Conservation (phyloP, 129 eudicot genomes). For the Artemisia argyi region DNA sequence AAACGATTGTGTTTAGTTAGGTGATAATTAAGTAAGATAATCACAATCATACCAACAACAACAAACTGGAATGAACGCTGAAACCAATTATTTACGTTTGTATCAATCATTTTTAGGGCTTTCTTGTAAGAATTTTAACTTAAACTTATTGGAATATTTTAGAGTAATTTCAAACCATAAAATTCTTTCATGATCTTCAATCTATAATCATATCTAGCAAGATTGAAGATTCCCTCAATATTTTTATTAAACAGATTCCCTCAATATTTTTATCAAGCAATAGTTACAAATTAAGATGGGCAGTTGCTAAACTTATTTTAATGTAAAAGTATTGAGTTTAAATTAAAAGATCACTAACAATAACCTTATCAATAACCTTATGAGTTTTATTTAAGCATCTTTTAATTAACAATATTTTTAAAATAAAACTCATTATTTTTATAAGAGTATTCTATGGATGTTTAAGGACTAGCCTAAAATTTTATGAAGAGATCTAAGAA, state of each 20-base stretch:
- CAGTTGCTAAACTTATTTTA: not conserved
- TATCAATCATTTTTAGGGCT: too few species aligned
- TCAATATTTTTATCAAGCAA: not conserved
- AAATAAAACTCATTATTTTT: not conserved
- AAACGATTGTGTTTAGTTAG: too few species aligned
- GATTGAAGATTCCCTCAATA: slow-evolving; percentile 20
- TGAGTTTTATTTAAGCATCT: not conserved
- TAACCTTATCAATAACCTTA: too few species aligned
- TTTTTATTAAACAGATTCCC: slow-evolving; percentile 22
- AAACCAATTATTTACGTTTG: too few species aligned
- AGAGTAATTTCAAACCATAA: not conserved
- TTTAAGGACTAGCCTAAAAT: too few species aligned
- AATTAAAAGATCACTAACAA: not conserved
- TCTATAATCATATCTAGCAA: not conserved
- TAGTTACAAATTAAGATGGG: slow-evolving; percentile 9
- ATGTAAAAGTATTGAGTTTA: not conserved
- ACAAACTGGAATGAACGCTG: too few species aligned
- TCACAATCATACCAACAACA: too few species aligned
- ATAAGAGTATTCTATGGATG: too few species aligned
- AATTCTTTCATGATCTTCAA: slow-evolving; percentile 4
- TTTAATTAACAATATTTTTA: slow-evolving; percentile 7
- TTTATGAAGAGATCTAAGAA: too few species aligned
- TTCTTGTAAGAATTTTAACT: too few species aligned
- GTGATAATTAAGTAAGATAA: too few species aligned
- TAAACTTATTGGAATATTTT: too few species aligned